phyloP scores from a whole-genome alignment of 805 yeast genomes.

The Saccharomycopsis schoenii region DNA sequence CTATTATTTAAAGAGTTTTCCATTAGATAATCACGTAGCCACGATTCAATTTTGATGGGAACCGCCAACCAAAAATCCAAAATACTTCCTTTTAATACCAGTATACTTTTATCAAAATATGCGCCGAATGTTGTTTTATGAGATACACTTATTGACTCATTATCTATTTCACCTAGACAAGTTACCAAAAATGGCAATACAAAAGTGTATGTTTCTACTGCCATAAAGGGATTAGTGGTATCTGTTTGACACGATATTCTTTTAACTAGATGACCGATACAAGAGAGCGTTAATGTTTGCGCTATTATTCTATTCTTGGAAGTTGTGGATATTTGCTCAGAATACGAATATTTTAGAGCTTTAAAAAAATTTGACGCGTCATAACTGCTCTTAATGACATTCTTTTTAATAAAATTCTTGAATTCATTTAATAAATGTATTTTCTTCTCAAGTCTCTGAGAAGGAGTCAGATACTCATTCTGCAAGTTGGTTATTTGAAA shows the following conservation, averaged over 20 bases:
- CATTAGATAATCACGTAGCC: conserved; percentile 25
- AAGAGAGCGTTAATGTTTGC: conserved; percentile 5
- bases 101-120: neutral
- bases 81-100: conserved; percentile 12
- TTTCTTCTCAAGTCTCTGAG: neutral
- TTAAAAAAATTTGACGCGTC: conserved; percentile 5
- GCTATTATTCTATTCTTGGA: neutral
- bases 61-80: conserved; percentile 30
- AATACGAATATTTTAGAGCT: neutral
- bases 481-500: neutral
- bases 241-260: conserved; percentile 11
- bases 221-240: conserved; percentile 1
- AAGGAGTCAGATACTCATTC: neutral
- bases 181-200: conserved; percentile 11
- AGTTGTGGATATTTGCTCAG: neutral
- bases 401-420: conserved; percentile 11
- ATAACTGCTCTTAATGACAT: conserved; percentile 2
- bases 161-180: neutral
- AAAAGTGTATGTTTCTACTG: neutral
- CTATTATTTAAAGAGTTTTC: conserved; percentile 19
- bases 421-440: conserved; percentile 1
- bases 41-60: conserved; percentile 26
- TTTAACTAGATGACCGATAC: conserved; percentile 12
- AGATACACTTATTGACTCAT: neutral
- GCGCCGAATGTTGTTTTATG: neutral